Percentiles rank a stretch among this genome's conserved stretches.
phyloP scores from a whole-genome alignment of 768 basidiomycete species.

The Amanita pseudoporphyria region DNA sequence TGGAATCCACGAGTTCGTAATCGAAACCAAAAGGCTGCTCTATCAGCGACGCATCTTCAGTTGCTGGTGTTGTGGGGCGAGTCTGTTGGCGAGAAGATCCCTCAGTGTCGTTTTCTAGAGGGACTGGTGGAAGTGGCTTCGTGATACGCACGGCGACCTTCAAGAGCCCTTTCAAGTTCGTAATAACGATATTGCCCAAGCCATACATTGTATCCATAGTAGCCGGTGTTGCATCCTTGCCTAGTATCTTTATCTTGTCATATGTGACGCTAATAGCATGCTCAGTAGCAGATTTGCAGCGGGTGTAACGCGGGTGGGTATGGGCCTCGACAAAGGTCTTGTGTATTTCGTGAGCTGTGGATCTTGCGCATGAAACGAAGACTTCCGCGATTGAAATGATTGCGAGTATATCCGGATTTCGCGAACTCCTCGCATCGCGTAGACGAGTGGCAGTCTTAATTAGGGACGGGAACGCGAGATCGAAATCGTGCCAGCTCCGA shows the following conservation, averaged over 20 bases:
- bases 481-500: neutral
- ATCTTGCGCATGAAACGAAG: constrained; percentile 1
- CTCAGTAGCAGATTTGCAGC: constrained; percentile 1
- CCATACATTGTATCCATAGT: neutral
- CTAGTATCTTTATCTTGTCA: neutral
- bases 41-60: neutral
- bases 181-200: neutral
- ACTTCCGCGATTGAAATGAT: neutral
- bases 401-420: neutral
- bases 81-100: too few relatives aligned
- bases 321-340: neutral
- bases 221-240: neutral
- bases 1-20: constrained; percentile 1
- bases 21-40: neutral
- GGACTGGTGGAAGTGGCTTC: constrained; percentile 1
- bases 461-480: neutral
- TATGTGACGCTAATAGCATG: constrained; percentile 1
- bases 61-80: neutral
- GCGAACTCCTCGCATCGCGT: neutral
- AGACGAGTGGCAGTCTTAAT: neutral
- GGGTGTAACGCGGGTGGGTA: neutral
- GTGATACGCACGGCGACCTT: neutral
- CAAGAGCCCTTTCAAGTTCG: constrained; percentile 1
- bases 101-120: neutral
- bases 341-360: constrained; percentile 1